Evolutionary conservation across 441 rosid genomes (phyloP).

Genomic region (Erysimum cheiri): DNA sequence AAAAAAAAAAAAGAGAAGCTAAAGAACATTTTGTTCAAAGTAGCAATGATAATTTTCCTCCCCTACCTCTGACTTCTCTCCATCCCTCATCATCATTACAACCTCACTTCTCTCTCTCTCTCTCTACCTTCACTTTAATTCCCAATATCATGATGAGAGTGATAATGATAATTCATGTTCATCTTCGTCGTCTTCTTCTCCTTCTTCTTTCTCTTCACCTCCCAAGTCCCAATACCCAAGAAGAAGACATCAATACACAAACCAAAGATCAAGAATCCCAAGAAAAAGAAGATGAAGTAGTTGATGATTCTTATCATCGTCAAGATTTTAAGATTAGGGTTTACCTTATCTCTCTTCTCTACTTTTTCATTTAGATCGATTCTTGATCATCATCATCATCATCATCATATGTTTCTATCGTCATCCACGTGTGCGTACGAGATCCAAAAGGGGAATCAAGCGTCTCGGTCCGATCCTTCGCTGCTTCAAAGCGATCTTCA

Average conservation of each 20-base stretch:
- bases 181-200: conserved; percentile 41
- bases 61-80: conserved; percentile 46
- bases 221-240: conserved; percentile 45
- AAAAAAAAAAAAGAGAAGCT: background rate
- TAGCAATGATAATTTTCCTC: conserved; percentile 44
- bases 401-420: conserved; percentile 34
- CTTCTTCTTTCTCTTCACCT: conserved; percentile 45
- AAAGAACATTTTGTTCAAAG: conserved; percentile 40
- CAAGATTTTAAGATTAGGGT: conserved; percentile 42
- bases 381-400: conserved; percentile 44
- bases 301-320: conserved; percentile 33
- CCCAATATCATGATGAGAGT: conserved; percentile 43
- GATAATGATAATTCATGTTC: conserved; percentile 36
- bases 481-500: conserved; percentile 38
- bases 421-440: conserved; percentile 47
- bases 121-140: conserved; percentile 40
- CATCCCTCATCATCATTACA: conserved; percentile 47
- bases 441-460: conserved; percentile 52
- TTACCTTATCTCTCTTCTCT: conserved; percentile 41
- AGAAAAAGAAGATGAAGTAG: conserved; percentile 37
- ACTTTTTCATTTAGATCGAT: conserved; percentile 40
- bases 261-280: conserved; percentile 47
- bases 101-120: conserved; percentile 44
- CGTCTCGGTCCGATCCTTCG: conserved; percentile 51
- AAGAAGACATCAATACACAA: conserved; percentile 32